A percentile compares a stretch with the other conserved stretches of the same genome.
These are phyloP conservation scores for Scytalidium lignicola DNA, from an alignment of 2,329 filamentous ascomycete genomes.

Conservation along the genomic window DNA sequence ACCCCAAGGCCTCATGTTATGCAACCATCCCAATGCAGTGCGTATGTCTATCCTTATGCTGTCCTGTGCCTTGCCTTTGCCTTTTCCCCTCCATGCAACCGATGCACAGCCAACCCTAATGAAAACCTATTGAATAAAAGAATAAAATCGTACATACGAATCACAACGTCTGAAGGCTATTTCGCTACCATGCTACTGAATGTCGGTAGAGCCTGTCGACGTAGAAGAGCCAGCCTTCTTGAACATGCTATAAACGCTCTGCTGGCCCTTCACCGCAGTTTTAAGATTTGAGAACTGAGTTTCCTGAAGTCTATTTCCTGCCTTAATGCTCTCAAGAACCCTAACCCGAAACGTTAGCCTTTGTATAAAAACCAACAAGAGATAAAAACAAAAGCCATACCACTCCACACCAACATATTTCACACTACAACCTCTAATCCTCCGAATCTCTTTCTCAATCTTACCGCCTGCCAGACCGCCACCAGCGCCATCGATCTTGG, in stretches of 20 bases:
- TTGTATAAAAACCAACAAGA: too few relatives aligned
- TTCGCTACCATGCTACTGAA: too few relatives aligned
- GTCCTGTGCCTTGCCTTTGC: background rate
- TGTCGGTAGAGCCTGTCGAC: too few relatives aligned
- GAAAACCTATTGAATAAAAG: too few relatives aligned
- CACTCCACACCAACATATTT: conserved; percentile 81
- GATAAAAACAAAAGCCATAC: conserved; percentile 39
- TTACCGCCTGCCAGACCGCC: conserved; percentile 75
- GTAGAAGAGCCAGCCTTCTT: conserved; percentile 10
- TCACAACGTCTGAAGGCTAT: background rate
- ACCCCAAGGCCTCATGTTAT: conserved; percentile 9
- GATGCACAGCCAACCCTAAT: background rate
- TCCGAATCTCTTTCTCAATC: conserved; percentile 72
- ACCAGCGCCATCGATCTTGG: conserved; percentile 50
- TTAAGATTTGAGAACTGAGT: conserved; percentile 62
- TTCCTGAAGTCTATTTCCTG: conserved; percentile 69
- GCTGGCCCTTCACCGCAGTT: conserved; percentile 56
- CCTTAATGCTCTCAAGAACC: conserved; percentile 79
- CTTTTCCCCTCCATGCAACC: background rate
- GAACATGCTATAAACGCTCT: conserved; percentile 56
- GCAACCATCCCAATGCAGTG: conserved; percentile 8
- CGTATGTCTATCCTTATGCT: background rate
- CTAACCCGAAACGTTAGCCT: conserved; percentile 34
- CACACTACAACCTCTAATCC: conserved; percentile 61
- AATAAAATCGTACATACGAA: background rate